phyloP scores from a whole-genome alignment of 2,329 filamentous ascomycete species.

The Fusarium torreyae region DNA sequence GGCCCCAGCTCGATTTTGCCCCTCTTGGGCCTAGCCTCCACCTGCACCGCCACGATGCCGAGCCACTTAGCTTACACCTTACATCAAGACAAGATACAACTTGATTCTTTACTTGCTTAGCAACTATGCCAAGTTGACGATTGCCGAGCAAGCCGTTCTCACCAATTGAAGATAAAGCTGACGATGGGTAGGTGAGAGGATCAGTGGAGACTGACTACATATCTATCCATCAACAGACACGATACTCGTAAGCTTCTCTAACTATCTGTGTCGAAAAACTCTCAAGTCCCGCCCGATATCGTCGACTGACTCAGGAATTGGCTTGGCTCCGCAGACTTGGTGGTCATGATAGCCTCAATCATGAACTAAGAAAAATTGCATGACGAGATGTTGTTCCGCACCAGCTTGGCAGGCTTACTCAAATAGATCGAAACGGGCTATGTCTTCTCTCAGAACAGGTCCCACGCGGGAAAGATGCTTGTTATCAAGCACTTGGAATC shows the following conservation, averaged over 20 bases:
- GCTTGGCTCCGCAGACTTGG: constrained; percentile 18
- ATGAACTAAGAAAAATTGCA: constrained; percentile 1
- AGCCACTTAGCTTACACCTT: constrained; percentile 40
- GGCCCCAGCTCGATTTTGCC: constrained; percentile 9
- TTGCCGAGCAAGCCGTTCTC: constrained; percentile 42
- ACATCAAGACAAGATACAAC: constrained; percentile 24
- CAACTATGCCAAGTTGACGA: constrained; percentile 42
- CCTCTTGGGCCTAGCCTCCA: constrained; percentile 22
- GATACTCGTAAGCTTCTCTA: constrained; percentile 27
- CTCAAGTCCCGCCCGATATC: constrained; percentile 6
- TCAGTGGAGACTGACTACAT: constrained; percentile 25
- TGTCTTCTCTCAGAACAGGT: not conserved
- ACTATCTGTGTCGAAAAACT: not conserved
- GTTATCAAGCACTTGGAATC: not conserved
- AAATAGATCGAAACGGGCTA: not conserved
- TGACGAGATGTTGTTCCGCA: not conserved
- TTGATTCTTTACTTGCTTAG: constrained; percentile 21
- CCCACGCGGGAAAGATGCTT: not conserved
- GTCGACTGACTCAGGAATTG: constrained; percentile 19
- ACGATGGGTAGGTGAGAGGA: constrained; percentile 29
- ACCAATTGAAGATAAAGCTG: constrained; percentile 32
- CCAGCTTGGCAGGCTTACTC: not conserved
- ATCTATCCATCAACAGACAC: constrained; percentile 22
- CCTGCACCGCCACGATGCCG: constrained; percentile 45
- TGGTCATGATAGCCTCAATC: constrained; percentile 14